Conservation (phyloP, 2,329 filamentous ascomycete genomes). For the Fusarium denticulatum region DNA sequence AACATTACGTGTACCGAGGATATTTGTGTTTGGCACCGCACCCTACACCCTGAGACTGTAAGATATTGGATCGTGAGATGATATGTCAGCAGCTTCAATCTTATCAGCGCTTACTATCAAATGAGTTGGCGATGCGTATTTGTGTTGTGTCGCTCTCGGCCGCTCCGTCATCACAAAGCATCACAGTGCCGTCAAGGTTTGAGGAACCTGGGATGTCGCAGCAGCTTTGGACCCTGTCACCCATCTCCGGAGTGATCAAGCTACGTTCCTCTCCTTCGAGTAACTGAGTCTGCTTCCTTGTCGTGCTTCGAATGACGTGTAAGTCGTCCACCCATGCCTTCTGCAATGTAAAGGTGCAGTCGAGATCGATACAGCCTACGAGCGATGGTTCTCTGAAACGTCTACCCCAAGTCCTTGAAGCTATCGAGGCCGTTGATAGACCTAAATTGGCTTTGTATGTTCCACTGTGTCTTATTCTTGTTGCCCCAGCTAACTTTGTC, state of each 20-base stretch:
- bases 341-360: background rate
- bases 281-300: background rate
- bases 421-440: fast-evolving
- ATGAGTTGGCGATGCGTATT: background rate
- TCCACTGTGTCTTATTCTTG: background rate
- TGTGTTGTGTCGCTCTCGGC: fast-evolving
- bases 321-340: background rate
- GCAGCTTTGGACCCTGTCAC: background rate
- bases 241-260: background rate
- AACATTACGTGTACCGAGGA: background rate
- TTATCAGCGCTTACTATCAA: background rate
- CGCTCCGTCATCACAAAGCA: background rate
- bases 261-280: background rate
- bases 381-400: fast-evolving
- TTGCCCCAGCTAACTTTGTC: background rate
- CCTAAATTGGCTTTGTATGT: background rate
- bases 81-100: background rate
- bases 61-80: background rate
- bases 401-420: background rate
- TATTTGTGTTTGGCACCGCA: background rate
- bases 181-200: background rate
- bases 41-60: background rate
- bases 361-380: background rate
- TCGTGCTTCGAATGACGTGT: too few species aligned
- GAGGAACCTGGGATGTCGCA: background rate